Conservation (phyloP, 2,329 filamentous ascomycete species). For the Nigrospora osmanthi region DNA sequence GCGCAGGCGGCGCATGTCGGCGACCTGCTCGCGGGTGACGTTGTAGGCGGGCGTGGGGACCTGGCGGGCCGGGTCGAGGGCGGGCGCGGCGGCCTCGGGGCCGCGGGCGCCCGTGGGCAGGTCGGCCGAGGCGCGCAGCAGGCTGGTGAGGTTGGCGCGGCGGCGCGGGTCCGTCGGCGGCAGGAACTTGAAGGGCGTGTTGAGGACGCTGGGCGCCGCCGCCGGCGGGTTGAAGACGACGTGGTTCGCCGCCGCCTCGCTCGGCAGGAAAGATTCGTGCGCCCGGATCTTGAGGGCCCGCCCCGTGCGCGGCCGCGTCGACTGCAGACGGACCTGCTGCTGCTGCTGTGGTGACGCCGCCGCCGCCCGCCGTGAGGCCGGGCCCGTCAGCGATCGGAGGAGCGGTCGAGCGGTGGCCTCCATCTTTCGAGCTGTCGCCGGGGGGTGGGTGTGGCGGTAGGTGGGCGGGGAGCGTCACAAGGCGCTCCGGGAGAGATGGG, state of each 20-base stretch:
- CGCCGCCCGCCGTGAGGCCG: neutral
- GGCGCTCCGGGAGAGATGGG: too few species aligned
- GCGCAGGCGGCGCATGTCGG: constrained; percentile 51
- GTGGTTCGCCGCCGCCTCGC: constrained; percentile 20
- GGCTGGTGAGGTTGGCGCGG: constrained; percentile 35
- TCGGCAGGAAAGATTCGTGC: constrained; percentile 48
- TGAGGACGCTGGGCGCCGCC: constrained; percentile 46
- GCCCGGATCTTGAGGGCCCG: constrained; percentile 51
- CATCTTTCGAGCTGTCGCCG: constrained; percentile 6
- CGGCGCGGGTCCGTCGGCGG: constrained; percentile 48
- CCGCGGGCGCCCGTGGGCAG: constrained; percentile 6
- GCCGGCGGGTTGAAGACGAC: constrained; percentile 53
- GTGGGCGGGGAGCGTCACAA: neutral
- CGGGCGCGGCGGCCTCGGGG: constrained; percentile 23
- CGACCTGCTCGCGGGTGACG: constrained; percentile 46
- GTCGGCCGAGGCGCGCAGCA: constrained; percentile 27
- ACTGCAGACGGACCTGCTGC: constrained; percentile 21
- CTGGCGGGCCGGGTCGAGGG: constrained; percentile 9
- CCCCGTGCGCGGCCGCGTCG: constrained; percentile 44
- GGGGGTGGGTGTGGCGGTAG: neutral
- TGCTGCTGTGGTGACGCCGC: constrained; percentile 10
- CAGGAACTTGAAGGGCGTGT: constrained; percentile 62
- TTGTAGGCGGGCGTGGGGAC: constrained; percentile 30
- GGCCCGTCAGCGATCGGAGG: constrained; percentile 1
- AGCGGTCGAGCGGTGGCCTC: constrained; percentile 3